phyloP scores from a whole-genome alignment of 2,329 filamentous ascomycete species.

The Didymella pinodella region DNA sequence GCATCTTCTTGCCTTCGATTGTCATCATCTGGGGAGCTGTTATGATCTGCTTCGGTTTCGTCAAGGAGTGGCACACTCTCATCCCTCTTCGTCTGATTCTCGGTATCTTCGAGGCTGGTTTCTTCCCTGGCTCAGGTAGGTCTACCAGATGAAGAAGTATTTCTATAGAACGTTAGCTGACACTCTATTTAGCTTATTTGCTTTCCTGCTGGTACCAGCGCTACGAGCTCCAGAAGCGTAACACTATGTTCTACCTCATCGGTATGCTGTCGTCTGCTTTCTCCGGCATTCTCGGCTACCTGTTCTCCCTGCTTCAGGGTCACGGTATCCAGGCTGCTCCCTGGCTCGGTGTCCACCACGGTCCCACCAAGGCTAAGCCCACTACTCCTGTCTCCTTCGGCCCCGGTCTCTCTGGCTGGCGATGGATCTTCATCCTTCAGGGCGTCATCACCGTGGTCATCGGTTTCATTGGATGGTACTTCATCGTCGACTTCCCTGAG shows the following conservation, averaged over 20 bases:
- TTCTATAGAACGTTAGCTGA: no score
- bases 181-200: conserved; percentile 53
- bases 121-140: conserved; percentile 22
- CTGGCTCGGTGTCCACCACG: conserved; percentile 45
- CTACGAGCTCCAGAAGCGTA: conserved; percentile 63
- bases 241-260: conserved; percentile 62
- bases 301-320: conserved; percentile 56
- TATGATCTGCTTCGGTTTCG: conserved; percentile 37
- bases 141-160: no score
- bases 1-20: conserved; percentile 31
- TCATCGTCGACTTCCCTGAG: conserved; percentile 41
- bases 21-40: conserved; percentile 36
- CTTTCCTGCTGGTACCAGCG: conserved; percentile 68
- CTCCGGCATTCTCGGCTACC: conserved; percentile 37
- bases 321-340: conserved; percentile 53
- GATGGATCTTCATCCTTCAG: conserved; percentile 39
- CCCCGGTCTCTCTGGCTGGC: conserved; percentile 47
- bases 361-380: conserved; percentile 34
- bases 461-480: conserved; percentile 34
- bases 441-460: conserved; percentile 33
- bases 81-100: conserved; percentile 34
- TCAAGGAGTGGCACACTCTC: conserved; percentile 36
- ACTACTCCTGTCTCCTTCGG: conserved; percentile 30
- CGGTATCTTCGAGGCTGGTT: conserved; percentile 39
- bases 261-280: conserved; percentile 38